phyloP scores from a whole-genome alignment of 805 yeast species.

The Metschnikowia kofuensis region DNA sequence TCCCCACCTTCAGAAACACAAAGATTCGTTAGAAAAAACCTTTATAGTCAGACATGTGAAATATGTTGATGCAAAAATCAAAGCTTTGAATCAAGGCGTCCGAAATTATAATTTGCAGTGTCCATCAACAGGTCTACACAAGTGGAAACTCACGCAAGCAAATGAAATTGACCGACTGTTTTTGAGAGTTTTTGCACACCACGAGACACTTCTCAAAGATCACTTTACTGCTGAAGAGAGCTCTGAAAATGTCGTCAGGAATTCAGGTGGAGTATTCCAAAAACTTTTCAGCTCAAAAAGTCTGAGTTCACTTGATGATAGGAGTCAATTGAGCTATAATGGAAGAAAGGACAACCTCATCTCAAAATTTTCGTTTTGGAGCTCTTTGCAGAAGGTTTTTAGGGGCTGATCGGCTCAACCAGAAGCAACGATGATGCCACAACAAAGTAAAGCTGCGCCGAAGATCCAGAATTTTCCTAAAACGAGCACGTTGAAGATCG shows the following conservation, averaged over 20 bases:
- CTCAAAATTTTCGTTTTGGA: slow-evolving; percentile 9
- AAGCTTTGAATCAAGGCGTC: slow-evolving; percentile 18
- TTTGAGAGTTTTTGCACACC: slow-evolving; percentile 14
- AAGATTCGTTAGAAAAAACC: neutral
- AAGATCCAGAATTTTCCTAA: slow-evolving; percentile 14
- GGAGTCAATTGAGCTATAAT: neutral
- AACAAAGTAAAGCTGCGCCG: neutral
- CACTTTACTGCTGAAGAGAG: neutral
- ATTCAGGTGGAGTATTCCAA: neutral
- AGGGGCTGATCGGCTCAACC: neutral
- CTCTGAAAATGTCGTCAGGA: neutral
- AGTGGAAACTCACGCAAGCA: slow-evolving; percentile 30
- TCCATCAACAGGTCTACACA: slow-evolving; percentile 38
- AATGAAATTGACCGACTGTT: slow-evolving; percentile 25
- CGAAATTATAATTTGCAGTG: slow-evolving; percentile 38
- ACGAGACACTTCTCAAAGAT: slow-evolving; percentile 1
- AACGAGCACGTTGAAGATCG: slow-evolving; percentile 5
- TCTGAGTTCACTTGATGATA: neutral
- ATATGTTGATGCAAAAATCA: slow-evolving; percentile 13
- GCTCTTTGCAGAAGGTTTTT: slow-evolving; percentile 11
- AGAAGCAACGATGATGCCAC: neutral
- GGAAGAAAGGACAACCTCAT: neutral
- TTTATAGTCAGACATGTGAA: neutral
- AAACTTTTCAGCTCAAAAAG: neutral
- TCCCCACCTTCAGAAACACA: neutral